Evolutionary conservation across 75 land plant genomes (phyloP).

Genomic region (Azolla pinnata): DNA sequence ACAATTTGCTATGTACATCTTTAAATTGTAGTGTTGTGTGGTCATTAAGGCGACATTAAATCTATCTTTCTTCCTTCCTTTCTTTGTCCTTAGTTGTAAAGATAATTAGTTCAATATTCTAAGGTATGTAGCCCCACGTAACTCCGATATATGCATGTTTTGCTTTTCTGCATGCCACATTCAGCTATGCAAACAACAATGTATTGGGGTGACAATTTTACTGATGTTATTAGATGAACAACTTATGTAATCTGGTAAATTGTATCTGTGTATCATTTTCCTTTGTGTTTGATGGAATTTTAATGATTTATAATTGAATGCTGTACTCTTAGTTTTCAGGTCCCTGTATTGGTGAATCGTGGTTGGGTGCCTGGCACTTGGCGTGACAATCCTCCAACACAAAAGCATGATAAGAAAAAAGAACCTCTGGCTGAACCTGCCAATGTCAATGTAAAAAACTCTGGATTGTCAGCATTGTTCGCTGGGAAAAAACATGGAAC

Average conservation of each 20-base stretch:
- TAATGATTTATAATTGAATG: neutral
- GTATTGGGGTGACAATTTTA: too few species aligned
- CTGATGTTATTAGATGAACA: neutral
- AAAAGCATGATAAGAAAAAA: too few species aligned
- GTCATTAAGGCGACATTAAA: too few species aligned
- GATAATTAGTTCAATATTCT: too few species aligned
- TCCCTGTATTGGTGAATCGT: slow-evolving; percentile 81
- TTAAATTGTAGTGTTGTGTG: too few species aligned
- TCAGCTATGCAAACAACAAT: neutral
- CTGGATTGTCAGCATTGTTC: slow-evolving; percentile 38
- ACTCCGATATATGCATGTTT: too few species aligned
- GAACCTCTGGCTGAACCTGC: too few species aligned
- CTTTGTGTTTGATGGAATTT: neutral
- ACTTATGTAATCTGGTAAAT: too few species aligned
- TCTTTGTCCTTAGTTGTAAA: too few species aligned
- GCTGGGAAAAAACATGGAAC: slow-evolving; percentile 33
- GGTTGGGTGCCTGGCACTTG: slow-evolving; percentile 95
- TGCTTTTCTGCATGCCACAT: neutral
- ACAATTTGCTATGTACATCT: too few species aligned
- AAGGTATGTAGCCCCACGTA: too few species aligned
- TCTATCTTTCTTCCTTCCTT: too few species aligned
- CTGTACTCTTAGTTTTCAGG: slow-evolving; percentile 52
- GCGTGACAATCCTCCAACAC: slow-evolving; percentile 37
- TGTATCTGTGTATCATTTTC: neutral
- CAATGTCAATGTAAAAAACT: slow-evolving; percentile 3